Evolutionary conservation across 768 basidiomycete genomes (phyloP), one percentile per base, ranked within the genome.

Genomic region (Rhizopogon rudus): DNA sequence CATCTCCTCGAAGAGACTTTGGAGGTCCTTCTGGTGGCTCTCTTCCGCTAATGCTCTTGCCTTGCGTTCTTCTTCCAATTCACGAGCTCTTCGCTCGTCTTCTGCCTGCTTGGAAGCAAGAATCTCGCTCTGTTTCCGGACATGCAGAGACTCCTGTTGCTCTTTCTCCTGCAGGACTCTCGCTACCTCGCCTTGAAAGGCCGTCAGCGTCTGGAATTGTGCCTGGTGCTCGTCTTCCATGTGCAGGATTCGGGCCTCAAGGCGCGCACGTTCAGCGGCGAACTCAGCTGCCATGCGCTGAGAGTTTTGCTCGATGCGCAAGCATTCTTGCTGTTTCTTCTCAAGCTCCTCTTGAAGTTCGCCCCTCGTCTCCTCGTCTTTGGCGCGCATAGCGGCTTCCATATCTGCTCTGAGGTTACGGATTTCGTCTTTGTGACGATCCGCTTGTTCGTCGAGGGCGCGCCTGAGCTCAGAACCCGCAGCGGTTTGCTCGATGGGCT

Each of bases 391-490:
- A 6, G 79, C 77, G 39, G 66, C 65, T 59, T 75, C 70, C 70
- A 80, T 79, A 55, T 82, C 80, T 8, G 68, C 60, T 54, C 76
- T 71, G 17, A 86, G 68, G 4, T 67, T 67, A 41, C 67, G 65
- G 61, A 83, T 66, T 60, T 85, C 82, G n/a, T 74, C 68, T 33
- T 75, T 68, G 57, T 80, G 77, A 37, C 73, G 70, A 52, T 73
- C 63, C 28, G 75, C 71, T 65, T 80, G 77, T 56, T 75, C 76
- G 53, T 74, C 71, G 3, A 82, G 62, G 40, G 81, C 81, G 16
- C 74, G 72, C 51, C 72, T 73, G 20, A 86, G 71, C 61, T 81
- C 83, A 14, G 67, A 71, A 1, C 82, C 82, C 1, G 83, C 84
- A 3, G 71, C 67, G 2, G 84, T 84, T 50, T 83, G 70, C 1